Evolutionary conservation across 225 moss, liverwort and hornwort species (phyloP).

Genomic region (Bryum argenteum): DNA sequence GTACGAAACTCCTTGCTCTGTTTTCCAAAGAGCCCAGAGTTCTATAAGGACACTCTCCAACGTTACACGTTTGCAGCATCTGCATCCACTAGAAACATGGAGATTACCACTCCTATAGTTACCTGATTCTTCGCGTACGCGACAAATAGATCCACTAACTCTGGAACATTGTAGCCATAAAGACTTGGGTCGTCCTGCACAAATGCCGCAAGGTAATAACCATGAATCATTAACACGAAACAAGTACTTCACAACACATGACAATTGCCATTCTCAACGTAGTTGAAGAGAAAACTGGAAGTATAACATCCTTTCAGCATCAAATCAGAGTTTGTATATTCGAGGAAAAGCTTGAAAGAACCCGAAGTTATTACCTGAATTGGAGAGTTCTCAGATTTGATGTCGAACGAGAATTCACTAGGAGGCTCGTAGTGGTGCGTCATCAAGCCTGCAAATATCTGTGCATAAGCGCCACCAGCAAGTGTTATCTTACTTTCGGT

Average conservation of each 20-base stretch:
- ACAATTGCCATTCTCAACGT: neutral
- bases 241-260: conserved; percentile 8
- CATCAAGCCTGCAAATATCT: conserved; percentile 92
- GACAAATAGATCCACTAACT: conserved; percentile 82
- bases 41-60: conserved; percentile 23
- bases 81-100: neutral
- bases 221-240: conserved; percentile 10
- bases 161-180: conserved; percentile 79
- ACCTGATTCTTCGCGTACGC: conserved; percentile 70
- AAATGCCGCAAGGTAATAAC: conserved; percentile 23
- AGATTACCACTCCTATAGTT: neutral
- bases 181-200: conserved; percentile 83
- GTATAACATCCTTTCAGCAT: neutral
- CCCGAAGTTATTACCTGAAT: conserved; percentile 52
- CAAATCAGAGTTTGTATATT: neutral
- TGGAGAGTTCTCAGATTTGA: conserved; percentile 53
- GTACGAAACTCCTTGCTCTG: conserved; percentile 75
- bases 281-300: neutral
- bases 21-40: neutral
- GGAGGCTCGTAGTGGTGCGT: conserved; percentile 84
- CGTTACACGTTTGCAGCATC: conserved; percentile 12
- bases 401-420: conserved; percentile 73
- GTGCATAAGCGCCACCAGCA: conserved; percentile 23
- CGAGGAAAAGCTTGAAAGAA: neutral
- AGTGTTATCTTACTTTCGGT: no score